A percentile compares a stretch with the other conserved stretches of the same genome.
Evolutionary conservation across 139 green algal genomes (phyloP).

Genomic region (Pseudopediastrum boryanum): DNA sequence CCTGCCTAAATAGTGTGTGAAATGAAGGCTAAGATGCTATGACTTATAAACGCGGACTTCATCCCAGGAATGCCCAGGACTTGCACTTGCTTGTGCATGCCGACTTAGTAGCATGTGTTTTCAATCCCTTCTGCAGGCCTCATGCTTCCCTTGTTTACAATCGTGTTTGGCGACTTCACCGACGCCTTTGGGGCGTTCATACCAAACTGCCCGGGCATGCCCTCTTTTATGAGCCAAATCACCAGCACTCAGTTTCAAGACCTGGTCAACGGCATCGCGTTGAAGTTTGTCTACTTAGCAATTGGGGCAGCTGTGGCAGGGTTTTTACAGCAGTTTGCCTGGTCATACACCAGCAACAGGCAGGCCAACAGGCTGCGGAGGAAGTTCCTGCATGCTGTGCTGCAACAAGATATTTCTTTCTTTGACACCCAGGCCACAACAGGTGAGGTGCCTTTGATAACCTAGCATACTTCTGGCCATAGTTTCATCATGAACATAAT

Average conservation of each 20-base stretch:
- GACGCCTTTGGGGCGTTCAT: constrained; percentile 41
- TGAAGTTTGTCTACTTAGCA: constrained; percentile 77
- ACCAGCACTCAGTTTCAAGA: constrained; percentile 9
- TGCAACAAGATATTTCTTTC: constrained; percentile 86
- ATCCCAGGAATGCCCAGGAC: background rate
- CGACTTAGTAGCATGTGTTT: background rate
- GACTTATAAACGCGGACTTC: too few relatives aligned
- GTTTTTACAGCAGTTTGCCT: constrained; percentile 39
- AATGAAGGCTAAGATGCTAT: background rate
- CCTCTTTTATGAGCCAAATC: background rate
- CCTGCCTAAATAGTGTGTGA: background rate
- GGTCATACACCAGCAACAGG: constrained; percentile 40
- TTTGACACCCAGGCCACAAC: constrained; percentile 78
- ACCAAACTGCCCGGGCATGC: background rate
- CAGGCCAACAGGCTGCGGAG: constrained; percentile 45
- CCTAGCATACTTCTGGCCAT: too few relatives aligned
- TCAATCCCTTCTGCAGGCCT: constrained; percentile 19
- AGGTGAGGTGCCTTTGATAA: too few relatives aligned
- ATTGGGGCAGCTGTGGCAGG: constrained; percentile 41
- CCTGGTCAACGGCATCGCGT: constrained; percentile 23
- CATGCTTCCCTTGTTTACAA: constrained; percentile 63
- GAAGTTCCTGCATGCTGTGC: constrained; percentile 12
- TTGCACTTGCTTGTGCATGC: background rate
- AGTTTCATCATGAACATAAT: too few relatives aligned
- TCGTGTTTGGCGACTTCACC: constrained; percentile 72